A percentile compares a stretch with the other conserved stretches of the same genome.
Evolutionary conservation across 1,139 yeast genomes (phyloP).

Genomic region (Pichia sp.): DNA sequence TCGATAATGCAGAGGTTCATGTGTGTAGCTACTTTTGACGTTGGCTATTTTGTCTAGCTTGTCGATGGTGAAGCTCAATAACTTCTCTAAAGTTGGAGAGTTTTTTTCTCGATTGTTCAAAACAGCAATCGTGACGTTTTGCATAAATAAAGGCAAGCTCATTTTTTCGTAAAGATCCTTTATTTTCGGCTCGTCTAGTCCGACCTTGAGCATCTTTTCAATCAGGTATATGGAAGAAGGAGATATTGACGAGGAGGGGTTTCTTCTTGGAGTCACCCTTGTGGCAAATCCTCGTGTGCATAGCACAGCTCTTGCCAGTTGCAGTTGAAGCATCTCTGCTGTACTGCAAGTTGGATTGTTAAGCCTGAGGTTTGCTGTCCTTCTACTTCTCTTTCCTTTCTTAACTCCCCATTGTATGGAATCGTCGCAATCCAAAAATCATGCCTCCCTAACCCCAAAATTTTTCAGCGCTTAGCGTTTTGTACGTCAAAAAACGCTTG

Average conservation of each 20-base stretch:
- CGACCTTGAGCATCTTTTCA: not conserved
- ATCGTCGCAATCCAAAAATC: not conserved
- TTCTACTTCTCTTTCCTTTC: not conserved
- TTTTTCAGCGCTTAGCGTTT: not conserved
- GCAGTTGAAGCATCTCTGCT: conserved; percentile 1
- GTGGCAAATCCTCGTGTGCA: conserved; percentile 1
- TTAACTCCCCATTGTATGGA: not conserved
- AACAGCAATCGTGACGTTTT: conserved; percentile 5
- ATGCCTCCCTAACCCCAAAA: not conserved
- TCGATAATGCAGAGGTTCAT: not conserved
- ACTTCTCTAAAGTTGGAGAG: not conserved
- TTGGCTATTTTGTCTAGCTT: not conserved
- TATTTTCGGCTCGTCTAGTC: not conserved
- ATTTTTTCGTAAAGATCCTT: not conserved
- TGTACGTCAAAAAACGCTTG: not conserved
- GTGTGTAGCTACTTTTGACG: not conserved
- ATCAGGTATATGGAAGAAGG: conserved; percentile 2
- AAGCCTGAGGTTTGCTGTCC: too few species aligned
- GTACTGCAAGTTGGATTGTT: not conserved
- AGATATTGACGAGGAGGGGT: not conserved
- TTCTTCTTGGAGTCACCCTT: not conserved
- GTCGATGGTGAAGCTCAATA: not conserved
- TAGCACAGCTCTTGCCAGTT: not conserved
- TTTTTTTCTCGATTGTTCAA: not conserved
- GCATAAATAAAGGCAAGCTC: conserved; percentile 4